Conservation (phyloP, 2,329 filamentous ascomycete species). For the Amauroascus verrucosus region DNA sequence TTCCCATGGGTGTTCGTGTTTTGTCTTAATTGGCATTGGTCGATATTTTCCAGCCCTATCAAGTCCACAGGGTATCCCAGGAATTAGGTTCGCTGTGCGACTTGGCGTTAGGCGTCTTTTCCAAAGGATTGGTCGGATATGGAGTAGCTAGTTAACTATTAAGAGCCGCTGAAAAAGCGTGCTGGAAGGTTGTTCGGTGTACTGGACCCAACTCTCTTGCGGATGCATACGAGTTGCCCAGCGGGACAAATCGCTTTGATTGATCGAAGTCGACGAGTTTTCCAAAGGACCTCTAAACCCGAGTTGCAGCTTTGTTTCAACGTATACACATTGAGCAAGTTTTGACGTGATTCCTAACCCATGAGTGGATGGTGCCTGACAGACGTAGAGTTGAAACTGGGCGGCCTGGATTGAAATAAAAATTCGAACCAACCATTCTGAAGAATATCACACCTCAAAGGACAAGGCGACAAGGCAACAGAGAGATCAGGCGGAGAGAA, state of each 20-base stretch:
- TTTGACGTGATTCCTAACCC: too few species aligned
- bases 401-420: slow-evolving; percentile 5
- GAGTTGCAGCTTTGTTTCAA: not conserved
- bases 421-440: not conserved
- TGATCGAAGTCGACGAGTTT: too few species aligned
- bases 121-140: not conserved
- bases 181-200: not conserved
- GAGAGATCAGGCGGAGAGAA: not conserved
- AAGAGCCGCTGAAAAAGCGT: not conserved
- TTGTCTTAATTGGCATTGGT: not conserved
- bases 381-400: not conserved
- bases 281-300: too few species aligned
- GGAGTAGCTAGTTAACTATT: too few species aligned
- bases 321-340: too few species aligned
- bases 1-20: not conserved
- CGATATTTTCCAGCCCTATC: slow-evolving; percentile 2
- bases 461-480: slow-evolving; percentile 5
- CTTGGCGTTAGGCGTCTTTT: not conserved
- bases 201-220: too few species aligned
- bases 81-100: not conserved
- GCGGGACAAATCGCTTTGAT: too few species aligned
- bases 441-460: not conserved
- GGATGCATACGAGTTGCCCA: too few species aligned
- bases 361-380: not conserved
- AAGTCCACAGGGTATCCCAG: not conserved